Conservation (phyloP, 257 asterid species). For the Fraxinus americana region DNA sequence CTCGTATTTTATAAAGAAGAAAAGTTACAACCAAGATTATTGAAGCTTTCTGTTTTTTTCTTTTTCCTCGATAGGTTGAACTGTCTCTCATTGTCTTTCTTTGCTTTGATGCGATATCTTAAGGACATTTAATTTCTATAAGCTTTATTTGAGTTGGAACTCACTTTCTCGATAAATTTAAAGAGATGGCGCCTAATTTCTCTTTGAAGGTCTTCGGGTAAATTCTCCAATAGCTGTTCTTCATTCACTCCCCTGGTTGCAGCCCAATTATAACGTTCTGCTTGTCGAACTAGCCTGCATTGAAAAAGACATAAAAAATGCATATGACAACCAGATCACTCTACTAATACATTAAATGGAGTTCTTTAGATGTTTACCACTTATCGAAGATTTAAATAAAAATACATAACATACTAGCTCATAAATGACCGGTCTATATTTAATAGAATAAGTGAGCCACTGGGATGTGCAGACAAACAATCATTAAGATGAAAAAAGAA, state of each 20-base stretch:
- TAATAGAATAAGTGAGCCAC: neutral
- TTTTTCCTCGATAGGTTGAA: neutral
- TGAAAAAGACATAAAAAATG: neutral
- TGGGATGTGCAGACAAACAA: neutral
- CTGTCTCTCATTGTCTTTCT: neutral
- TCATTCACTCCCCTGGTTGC: constrained; percentile 94
- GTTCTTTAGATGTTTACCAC: neutral
- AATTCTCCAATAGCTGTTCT: constrained; percentile 77
- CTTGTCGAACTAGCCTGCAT: constrained; percentile 71
- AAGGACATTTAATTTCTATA: neutral
- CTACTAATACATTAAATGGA: neutral
- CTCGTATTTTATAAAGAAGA: neutral
- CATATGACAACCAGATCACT: neutral
- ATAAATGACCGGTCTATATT: neutral
- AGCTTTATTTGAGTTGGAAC: constrained; percentile 21
- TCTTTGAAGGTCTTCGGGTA: constrained; percentile 93
- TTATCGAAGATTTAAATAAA: neutral
- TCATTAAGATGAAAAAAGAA: neutral
- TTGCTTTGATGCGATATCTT: neutral
- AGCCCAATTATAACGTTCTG: constrained; percentile 90
- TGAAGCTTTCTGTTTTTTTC: neutral
- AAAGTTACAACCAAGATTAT: neutral
- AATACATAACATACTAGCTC: neutral
- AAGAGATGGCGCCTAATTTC: constrained; percentile 88
- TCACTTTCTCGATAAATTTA: constrained; percentile 73